Evolutionary conservation across 2,329 filamentous ascomycete genomes (phyloP), one percentile per base, ranked within the genome.

Genomic region (Monilinia polystroma): DNA sequence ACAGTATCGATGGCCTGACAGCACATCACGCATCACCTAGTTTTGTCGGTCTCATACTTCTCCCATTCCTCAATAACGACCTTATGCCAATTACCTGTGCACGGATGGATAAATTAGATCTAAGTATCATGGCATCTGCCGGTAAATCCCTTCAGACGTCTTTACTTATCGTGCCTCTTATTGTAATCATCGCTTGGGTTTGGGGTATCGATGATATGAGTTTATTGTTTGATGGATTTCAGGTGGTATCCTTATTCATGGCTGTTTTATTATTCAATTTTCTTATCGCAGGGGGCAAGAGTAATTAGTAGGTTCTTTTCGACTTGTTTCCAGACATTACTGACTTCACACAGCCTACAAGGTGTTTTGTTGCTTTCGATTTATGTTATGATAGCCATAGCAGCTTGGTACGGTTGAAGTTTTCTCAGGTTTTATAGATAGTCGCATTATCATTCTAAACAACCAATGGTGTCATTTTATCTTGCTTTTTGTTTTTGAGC

Each of bases 41-140:
- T 2, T 92, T 92, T 72, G 91, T 92, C 71, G 90, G 90, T 80
- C 80, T 92, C 64, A 90, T 92, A 57, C 79, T 92, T 35, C 89
- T 92, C 60, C 89, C 89, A 3, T 91, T 92, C 70, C 89, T 92
- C 45, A 89, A 89, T 41, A 92, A 92, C 72, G 89, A 89, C 1
- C 73, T 90, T 91, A 92, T 90, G 1, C 90, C 90, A 11, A 88
- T 91, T 26, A 87, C 92, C 47, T 89, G 92, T 49, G 90, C 90
- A 0, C 82, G 87, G 68, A 85, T 90, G 77, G 85, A 92, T 79
- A 92, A 89, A 80, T 87, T 89, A 85, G 84, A 88, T 72, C 78
- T 87, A 62, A 87, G 90, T 43, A 90, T 93, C 80, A 88, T 89
- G 90, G 93, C 63, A 90, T 90, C 49, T 89, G 92, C 73, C 90